phyloP scores from a whole-genome alignment of 768 basidiomycete genomes.

The Macrocybe gigantea region DNA sequence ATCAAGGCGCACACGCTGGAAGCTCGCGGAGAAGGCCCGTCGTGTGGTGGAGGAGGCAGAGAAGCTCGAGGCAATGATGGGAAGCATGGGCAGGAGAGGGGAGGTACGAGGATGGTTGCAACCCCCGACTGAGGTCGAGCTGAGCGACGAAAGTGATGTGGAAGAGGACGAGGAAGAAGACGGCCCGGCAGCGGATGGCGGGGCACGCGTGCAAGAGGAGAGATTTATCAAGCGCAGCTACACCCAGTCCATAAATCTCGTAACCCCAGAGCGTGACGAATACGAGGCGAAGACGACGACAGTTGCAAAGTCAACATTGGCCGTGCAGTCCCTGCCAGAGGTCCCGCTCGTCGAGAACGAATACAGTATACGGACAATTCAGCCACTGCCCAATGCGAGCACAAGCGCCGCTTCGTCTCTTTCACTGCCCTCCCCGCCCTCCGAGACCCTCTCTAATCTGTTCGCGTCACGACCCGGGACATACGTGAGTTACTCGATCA shows the following conservation, averaged over 20 bases:
- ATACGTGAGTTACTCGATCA: no score
- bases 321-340: constrained; percentile 13
- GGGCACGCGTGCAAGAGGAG: no score
- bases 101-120: constrained; percentile 21
- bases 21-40: constrained; percentile 66
- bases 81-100: constrained; percentile 13
- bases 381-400: constrained; percentile 3
- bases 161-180: constrained; percentile 65
- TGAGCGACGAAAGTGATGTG: constrained; percentile 77
- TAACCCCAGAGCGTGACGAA: constrained; percentile 23
- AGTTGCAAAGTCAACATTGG: constrained; percentile 22
- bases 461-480: constrained; percentile 18
- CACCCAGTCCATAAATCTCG: constrained; percentile 11
- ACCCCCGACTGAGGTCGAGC: constrained; percentile 69
- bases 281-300: constrained; percentile 31
- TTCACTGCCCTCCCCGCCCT: constrained; percentile 3
- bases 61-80: constrained; percentile 37
- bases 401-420: constrained; percentile 20
- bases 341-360: no score
- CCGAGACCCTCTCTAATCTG: constrained; percentile 13
- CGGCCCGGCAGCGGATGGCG: constrained; percentile 14
- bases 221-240: not conserved
- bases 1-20: constrained; percentile 53
- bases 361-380: not conserved
- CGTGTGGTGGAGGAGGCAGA: constrained; percentile 55